Evolutionary conservation across 1,139 yeast species (phyloP), one percentile per base, ranked within the genome.

Genomic region (Hyphopichia pseudoburtonii): DNA sequence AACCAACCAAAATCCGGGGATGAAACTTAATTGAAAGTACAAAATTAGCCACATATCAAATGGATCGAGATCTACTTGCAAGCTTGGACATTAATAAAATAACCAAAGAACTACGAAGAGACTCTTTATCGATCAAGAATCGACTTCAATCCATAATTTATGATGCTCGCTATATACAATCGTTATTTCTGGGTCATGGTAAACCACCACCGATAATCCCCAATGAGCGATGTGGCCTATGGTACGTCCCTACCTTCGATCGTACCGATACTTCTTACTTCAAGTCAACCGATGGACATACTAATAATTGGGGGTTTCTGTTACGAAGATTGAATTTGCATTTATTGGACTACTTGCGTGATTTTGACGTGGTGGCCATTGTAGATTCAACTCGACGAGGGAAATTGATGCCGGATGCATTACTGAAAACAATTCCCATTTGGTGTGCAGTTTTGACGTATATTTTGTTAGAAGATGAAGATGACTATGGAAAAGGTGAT

Each of bases 271-370:
- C 85, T 0, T 76, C 82, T 12, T 88, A 88, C 52, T 89, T 89
- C 65, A 89, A 89, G 51, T 85, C 95, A 15, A 89, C 96, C 0
- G 96, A 89, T 58, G 96, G 97, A 0, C 96, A 89, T 51, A 80
- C 79, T 0, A 75, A 76, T 41, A 81, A 86, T 44, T 88, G 96
- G 96, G 68, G 73, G 19, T 87, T 89, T 51, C 82, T 89, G 17
- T 60, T 78, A 18, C 65, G 95, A 37, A 63, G 97, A 34, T 62
- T 88, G 34, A 89, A 89, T 56, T 64, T 86, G 40, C 95, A 87
- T 53, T 56, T 88, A 4, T 51, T 87, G 2, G 76, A 79, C 0
- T 34, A 73, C 1, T 54, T 86, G 1, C 51, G 50, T 0, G 40
- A 57, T 3, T 30, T 62, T 28, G 16, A 11, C 7, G n/a, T 16